These are phyloP conservation scores for Aspergillus awamori DNA, from an alignment of 2,329 filamentous ascomycete species.

Conservation along the genomic window DNA sequence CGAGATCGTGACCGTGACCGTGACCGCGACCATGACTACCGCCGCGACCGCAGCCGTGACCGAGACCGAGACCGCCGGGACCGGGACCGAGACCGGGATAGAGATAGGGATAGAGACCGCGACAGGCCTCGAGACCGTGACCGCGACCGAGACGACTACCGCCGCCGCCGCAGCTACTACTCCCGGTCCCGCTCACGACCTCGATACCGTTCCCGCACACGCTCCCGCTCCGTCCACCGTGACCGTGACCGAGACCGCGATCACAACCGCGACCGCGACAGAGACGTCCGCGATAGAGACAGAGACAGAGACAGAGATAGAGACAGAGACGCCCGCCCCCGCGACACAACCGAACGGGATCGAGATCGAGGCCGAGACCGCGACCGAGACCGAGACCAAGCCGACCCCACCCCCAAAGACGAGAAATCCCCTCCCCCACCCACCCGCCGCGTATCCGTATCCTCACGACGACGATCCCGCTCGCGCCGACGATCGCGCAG, in stretches of 20 bases:
- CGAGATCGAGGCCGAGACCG: slow-evolving; percentile 15
- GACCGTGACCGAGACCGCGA: slow-evolving; percentile 16
- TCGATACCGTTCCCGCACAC: too few species aligned
- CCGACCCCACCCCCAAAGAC: slow-evolving; percentile 5
- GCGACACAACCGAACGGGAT: slow-evolving; percentile 17
- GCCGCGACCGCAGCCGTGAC: slow-evolving; percentile 26
- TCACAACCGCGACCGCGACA: slow-evolving; percentile 16
- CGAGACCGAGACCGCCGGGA: slow-evolving; percentile 16
- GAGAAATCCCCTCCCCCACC: slow-evolving; percentile 21
- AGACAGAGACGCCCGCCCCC: slow-evolving; percentile 7
- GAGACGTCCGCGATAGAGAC: not conserved
- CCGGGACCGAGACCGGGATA: slow-evolving; percentile 16
- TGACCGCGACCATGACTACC: slow-evolving; percentile 30
- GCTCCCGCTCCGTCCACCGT: slow-evolving; percentile 18
- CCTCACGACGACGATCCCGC: slow-evolving; percentile 33
- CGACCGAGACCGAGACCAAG: slow-evolving; percentile 10
- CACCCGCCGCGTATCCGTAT: slow-evolving; percentile 16
- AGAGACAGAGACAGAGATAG: slow-evolving; percentile 15
- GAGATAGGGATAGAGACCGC: slow-evolving; percentile 11
- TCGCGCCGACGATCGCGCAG: slow-evolving; percentile 36
- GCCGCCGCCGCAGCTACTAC: slow-evolving; percentile 24
- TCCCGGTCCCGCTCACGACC: slow-evolving; percentile 28
- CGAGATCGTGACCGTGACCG: slow-evolving; percentile 30
- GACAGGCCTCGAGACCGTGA: slow-evolving; percentile 19
- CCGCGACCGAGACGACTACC: slow-evolving; percentile 11